Conservation (phyloP, 148 eudicot genomes). For the Fagopyrum homotropicum region DNA sequence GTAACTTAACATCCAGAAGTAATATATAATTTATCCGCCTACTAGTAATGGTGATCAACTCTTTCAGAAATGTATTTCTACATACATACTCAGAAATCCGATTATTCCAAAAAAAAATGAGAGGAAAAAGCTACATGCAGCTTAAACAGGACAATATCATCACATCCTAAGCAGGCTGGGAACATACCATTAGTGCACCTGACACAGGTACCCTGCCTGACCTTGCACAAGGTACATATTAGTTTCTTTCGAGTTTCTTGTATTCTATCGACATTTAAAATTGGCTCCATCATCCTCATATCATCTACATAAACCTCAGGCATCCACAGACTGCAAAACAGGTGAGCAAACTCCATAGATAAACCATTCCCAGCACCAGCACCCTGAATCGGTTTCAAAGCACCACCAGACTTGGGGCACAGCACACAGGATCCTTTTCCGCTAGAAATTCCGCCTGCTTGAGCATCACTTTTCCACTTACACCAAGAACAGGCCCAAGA, state of each 20-base stretch:
- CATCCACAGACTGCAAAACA: conserved; percentile 92
- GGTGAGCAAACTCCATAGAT: conserved; percentile 59
- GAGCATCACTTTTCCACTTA: conserved; percentile 36
- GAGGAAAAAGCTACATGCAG: not conserved
- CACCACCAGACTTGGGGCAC: conserved; percentile 81
- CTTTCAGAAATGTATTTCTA: not conserved
- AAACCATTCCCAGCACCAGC: conserved; percentile 30
- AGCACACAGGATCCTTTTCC: conserved; percentile 58
- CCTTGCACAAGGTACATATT: conserved; percentile 80
- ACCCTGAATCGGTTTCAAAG: conserved; percentile 56
- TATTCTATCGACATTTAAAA: conserved; percentile 52
- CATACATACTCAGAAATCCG: not conserved
- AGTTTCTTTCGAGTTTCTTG: conserved; percentile 69
- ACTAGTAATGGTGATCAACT: not conserved
- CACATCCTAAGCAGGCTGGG: conserved; percentile 34
- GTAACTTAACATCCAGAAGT: not conserved
- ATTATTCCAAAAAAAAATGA: not conserved
- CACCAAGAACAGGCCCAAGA: conserved; percentile 88
- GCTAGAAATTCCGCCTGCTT: conserved; percentile 15
- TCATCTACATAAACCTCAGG: conserved; percentile 78
- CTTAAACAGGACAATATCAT: conserved; percentile 20
- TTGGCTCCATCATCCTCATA: conserved; percentile 79
- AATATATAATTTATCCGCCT: not conserved
- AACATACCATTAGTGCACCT: conserved; percentile 97
- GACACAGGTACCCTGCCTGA: conserved; percentile 75